phyloP scores from a whole-genome alignment of 345 rosid species.

The Durio zibethinus region DNA sequence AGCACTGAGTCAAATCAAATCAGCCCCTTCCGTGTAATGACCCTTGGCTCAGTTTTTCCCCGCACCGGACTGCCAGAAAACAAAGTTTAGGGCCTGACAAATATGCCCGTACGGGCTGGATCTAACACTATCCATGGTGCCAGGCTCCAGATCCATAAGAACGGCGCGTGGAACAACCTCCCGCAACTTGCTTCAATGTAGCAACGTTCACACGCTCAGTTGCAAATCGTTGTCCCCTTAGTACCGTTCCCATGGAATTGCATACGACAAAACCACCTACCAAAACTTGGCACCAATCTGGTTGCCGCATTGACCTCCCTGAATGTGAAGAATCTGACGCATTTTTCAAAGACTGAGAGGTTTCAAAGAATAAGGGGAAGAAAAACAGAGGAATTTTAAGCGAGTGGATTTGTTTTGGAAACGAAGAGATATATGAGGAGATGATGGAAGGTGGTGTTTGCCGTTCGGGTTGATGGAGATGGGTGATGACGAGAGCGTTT shows the following conservation, averaged over 20 bases:
- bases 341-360: slow-evolving; percentile 20
- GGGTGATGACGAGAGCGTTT: slow-evolving; percentile 34
- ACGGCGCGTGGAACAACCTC: slow-evolving; percentile 68
- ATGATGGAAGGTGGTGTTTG: slow-evolving; percentile 28
- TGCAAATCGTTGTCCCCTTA: slow-evolving; percentile 57
- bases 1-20: slow-evolving; percentile 58
- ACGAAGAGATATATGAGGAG: slow-evolving; percentile 4
- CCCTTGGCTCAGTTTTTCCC: slow-evolving; percentile 53
- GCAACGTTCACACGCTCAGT: slow-evolving; percentile 72
- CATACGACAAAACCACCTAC: slow-evolving; percentile 57
- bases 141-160: slow-evolving; percentile 77
- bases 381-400: neutral
- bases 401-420: neutral
- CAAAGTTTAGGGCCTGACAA: slow-evolving; percentile 53
- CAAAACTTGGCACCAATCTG: slow-evolving; percentile 70
- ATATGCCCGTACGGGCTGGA: slow-evolving; percentile 70
- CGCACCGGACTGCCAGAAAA: slow-evolving; percentile 57
- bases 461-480: slow-evolving; percentile 31
- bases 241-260: slow-evolving; percentile 62
- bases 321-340: slow-evolving; percentile 78
- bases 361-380: neutral
- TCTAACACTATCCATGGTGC: slow-evolving; percentile 79
- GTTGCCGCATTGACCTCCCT: slow-evolving; percentile 78
- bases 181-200: slow-evolving; percentile 79
- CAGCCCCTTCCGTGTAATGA: slow-evolving; percentile 55